phyloP scores from a whole-genome alignment of 306 rosid genomes.

The Glycyrrhiza uralensis region DNA sequence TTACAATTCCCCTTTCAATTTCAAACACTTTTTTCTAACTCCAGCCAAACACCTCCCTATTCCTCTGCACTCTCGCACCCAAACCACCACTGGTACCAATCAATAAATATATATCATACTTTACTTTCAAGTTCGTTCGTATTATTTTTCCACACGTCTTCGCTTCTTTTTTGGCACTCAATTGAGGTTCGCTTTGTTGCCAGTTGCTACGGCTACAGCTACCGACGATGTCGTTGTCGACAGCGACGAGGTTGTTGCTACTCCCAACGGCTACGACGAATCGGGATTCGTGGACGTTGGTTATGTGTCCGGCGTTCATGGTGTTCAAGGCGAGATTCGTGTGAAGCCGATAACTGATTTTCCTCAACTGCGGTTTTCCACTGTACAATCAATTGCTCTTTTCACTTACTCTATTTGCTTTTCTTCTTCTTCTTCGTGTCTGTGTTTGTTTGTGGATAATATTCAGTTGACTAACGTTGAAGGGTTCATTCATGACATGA shows the following conservation, averaged over 20 bases:
- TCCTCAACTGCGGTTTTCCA: conserved; percentile 75
- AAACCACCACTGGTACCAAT: conserved; percentile 41
- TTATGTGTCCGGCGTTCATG: conserved; percentile 68
- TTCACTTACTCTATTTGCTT: not conserved
- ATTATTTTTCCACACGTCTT: not conserved
- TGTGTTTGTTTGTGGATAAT: not conserved
- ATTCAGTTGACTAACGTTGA: not conserved
- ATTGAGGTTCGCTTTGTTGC: not conserved
- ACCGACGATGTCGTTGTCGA: conserved; percentile 44
- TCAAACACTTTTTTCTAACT: conserved; percentile 25
- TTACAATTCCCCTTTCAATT: conserved; percentile 25
- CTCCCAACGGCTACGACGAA: conserved; percentile 11
- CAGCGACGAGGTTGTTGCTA: too few species aligned
- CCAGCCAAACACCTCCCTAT: conserved; percentile 29
- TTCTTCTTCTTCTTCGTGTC: not conserved
- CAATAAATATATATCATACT: not conserved
- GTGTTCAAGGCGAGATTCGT: conserved; percentile 76
- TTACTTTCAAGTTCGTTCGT: not conserved
- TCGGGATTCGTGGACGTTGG: conserved; percentile 64
- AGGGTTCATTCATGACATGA: too few species aligned
- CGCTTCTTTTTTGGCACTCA: not conserved
- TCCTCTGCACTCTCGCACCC: conserved; percentile 25
- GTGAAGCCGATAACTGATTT: conserved; percentile 72
- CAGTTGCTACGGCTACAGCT: conserved; percentile 32
- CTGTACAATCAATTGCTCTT: conserved; percentile 36